These are phyloP conservation scores for Mycena alexandri DNA, from an alignment of 768 basidiomycete species.

Conservation along the genomic window DNA sequence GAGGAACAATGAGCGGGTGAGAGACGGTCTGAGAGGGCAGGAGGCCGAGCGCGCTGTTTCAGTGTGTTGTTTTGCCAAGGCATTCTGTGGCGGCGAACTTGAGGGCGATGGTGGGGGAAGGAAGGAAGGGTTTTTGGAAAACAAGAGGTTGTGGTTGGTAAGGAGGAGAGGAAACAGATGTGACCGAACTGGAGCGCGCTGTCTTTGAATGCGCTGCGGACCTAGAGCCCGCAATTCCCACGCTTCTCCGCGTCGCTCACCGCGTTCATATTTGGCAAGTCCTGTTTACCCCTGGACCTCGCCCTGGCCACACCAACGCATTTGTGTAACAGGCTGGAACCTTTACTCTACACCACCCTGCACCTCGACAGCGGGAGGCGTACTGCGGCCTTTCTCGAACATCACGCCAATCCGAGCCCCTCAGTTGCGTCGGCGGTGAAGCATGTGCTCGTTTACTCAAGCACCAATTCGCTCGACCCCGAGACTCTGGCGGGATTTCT, in stretches of 20 bases:
- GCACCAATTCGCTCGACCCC: not conserved
- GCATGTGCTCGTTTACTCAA: conserved; percentile 7
- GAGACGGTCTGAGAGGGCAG: too few species aligned
- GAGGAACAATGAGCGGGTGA: too few species aligned
- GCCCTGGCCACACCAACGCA: too few species aligned
- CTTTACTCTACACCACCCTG: conserved; percentile 2
- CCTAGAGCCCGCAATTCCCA: not conserved
- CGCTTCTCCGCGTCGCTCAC: conserved; percentile 11
- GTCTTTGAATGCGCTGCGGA: conserved; percentile 4
- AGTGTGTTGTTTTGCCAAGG: too few species aligned
- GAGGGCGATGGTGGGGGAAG: too few species aligned
- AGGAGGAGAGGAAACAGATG: too few species aligned
- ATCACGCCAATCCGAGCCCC: not conserved
- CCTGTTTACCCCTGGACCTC: not conserved
- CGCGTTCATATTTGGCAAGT: conserved; percentile 11
- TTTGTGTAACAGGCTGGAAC: conserved; percentile 7
- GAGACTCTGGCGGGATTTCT: not conserved
- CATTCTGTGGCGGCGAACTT: too few species aligned
- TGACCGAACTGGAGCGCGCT: conserved; percentile 4
- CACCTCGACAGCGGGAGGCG: not conserved
- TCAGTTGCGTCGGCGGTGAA: conserved; percentile 13
- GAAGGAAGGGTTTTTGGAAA: too few species aligned
- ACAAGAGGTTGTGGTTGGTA: too few species aligned
- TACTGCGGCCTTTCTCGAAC: not conserved
- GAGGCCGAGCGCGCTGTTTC: too few species aligned